These are phyloP conservation scores for Leucaena leucocephala DNA, from an alignment of 306 rosid genomes.

Conservation along the genomic window DNA sequence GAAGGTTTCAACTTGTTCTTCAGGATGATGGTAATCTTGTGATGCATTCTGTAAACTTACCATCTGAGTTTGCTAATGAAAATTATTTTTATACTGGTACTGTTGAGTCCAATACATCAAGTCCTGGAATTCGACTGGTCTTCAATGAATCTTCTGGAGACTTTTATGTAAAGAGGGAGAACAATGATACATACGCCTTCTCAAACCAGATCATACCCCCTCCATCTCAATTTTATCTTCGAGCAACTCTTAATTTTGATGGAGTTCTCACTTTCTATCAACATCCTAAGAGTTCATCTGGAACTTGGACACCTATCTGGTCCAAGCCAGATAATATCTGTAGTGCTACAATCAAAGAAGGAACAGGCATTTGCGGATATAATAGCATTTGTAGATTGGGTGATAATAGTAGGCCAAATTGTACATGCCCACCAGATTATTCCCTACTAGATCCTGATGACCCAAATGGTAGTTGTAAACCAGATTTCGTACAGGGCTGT, in stretches of 20 bases:
- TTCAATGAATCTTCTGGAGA: conserved; percentile 38
- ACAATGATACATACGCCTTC: conserved; percentile 1
- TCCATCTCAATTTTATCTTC: conserved; percentile 29
- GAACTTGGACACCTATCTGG: conserved; percentile 37
- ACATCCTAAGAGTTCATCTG: conserved; percentile 33
- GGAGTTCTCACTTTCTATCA: conserved; percentile 44
- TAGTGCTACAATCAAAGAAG: conserved; percentile 7
- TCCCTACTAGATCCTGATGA: conserved; percentile 44
- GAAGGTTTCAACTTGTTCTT: conserved; percentile 48
- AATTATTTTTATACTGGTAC: conserved; percentile 37
- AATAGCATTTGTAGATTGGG: conserved; percentile 37
- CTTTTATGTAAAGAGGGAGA: conserved; percentile 34
- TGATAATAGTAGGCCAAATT: conserved; percentile 27
- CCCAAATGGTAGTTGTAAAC: conserved; percentile 42
- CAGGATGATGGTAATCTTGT: conserved; percentile 45
- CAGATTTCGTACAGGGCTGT: conserved; percentile 50
- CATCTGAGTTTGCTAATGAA: conserved; percentile 27
- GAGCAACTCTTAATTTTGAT: conserved; percentile 52
- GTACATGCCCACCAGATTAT: conserved; percentile 49
- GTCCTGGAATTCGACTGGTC: conserved; percentile 41
- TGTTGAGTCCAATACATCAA: background rate
- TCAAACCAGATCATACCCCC: background rate
- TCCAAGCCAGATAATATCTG: conserved; percentile 44
- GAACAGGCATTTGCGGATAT: conserved; percentile 43
- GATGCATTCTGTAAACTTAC: conserved; percentile 43